A percentile compares a stretch with the other conserved stretches of the same genome.
Evolutionary conservation across 495 filamentous ascomycete genomes (phyloP).

Genomic region (Penicillium pancosmium): DNA sequence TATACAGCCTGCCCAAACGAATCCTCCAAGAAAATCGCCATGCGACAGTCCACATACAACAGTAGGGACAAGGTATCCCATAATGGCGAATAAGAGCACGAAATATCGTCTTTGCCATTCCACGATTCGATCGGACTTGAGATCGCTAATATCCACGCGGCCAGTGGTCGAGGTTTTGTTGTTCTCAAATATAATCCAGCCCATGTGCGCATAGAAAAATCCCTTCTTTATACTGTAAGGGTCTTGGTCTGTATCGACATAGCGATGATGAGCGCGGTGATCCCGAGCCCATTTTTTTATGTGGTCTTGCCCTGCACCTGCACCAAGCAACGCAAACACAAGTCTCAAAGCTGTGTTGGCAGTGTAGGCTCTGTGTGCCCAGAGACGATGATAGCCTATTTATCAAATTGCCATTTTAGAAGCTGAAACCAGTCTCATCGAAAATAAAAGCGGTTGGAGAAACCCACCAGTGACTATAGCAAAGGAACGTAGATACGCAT

Average conservation of each 20-base stretch:
- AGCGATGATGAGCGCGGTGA: constrained; percentile 95
- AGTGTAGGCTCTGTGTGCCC: constrained; percentile 90
- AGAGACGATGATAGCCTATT: constrained; percentile 80
- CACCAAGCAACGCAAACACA: constrained; percentile 84
- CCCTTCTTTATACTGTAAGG: constrained; percentile 97
- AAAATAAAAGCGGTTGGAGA: not conserved
- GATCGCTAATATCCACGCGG: constrained; percentile 89
- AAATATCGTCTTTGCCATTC: constrained; percentile 90
- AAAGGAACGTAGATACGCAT: constrained; percentile 11
- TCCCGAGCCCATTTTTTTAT: constrained; percentile 93
- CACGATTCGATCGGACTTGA: constrained; percentile 90
- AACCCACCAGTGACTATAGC: constrained; percentile 16
- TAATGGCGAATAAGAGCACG: constrained; percentile 77
- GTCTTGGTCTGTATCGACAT: constrained; percentile 97
- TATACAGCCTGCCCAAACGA: constrained; percentile 87
- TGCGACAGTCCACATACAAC: constrained; percentile 78
- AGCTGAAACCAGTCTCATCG: not conserved
- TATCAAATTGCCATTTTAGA: not conserved
- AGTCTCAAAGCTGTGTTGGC: constrained; percentile 79
- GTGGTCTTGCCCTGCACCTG: constrained; percentile 90
- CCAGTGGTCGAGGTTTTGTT: constrained; percentile 79
- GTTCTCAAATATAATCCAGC: constrained; percentile 87
- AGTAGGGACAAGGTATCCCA: constrained; percentile 81
- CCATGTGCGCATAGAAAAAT: constrained; percentile 88
- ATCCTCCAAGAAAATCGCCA: constrained; percentile 84